Conservation (phyloP, 768 basidiomycete species). For the Boletales sp. region DNA sequence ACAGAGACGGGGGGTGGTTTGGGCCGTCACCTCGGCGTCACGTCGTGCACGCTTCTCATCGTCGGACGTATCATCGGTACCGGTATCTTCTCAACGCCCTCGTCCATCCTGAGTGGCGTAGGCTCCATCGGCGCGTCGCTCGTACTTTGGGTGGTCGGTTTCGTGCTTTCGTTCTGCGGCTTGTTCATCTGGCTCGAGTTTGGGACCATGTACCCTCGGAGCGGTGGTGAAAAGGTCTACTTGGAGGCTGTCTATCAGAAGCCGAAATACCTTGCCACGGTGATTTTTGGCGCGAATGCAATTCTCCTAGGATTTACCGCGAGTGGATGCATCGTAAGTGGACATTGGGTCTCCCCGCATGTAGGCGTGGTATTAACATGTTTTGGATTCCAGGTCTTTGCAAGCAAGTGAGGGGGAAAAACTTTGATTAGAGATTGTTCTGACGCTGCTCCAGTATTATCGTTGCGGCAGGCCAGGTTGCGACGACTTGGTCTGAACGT, state of each 20-base stretch:
- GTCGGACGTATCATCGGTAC: slow-evolving; percentile 60
- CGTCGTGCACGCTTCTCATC: slow-evolving; percentile 54
- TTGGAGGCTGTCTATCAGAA: slow-evolving; percentile 51
- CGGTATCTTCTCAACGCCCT: slow-evolving; percentile 61
- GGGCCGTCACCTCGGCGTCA: slow-evolving; percentile 54
- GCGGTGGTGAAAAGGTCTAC: slow-evolving; percentile 63
- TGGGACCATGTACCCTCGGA: slow-evolving; percentile 61
- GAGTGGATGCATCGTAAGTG: slow-evolving; percentile 47
- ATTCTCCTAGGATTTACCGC: slow-evolving; percentile 43
- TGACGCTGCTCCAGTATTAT: slow-evolving; percentile 38
- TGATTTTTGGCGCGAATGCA: slow-evolving; percentile 46
- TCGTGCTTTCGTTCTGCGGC: slow-evolving; percentile 54
- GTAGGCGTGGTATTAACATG: neutral
- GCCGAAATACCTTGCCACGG: slow-evolving; percentile 46
- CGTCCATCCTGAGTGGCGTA: slow-evolving; percentile 53
- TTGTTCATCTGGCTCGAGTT: slow-evolving; percentile 63
- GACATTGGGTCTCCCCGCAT: neutral
- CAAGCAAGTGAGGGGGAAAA: slow-evolving; percentile 28
- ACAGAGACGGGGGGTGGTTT: slow-evolving; percentile 52
- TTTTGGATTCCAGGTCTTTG: slow-evolving; percentile 24
- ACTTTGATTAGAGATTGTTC: neutral
- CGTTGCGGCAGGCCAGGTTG: slow-evolving; percentile 38
- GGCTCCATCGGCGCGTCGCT: slow-evolving; percentile 57
- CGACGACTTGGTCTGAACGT: slow-evolving; percentile 48
- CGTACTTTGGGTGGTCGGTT: slow-evolving; percentile 65